Evolutionary conservation across 345 rosid genomes (phyloP), one percentile per base, ranked within the genome.

Genomic region (Eucalyptus tenuipes): DNA sequence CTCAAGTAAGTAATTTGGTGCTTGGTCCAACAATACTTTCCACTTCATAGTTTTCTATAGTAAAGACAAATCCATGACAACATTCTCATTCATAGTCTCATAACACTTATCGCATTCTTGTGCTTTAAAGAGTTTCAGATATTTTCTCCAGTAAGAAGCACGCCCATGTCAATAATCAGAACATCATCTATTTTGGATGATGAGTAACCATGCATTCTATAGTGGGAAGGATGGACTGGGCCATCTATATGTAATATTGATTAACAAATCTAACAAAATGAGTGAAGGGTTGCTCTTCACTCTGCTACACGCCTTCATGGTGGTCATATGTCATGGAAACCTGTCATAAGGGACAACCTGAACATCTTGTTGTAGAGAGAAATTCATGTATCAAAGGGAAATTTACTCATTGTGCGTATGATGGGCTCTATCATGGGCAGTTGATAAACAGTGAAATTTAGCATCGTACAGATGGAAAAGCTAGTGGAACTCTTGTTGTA

Each of bases 1-100:
- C 96, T 49, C 96, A 93, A 91, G 95, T 93, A 82, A 88, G 90
- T 90, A 57, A 57, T n/a, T 31, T 53, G 49, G 27, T 42, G 84
- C 64, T 87, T 81, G 4, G 40, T 61, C 40, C 45, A 64, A 18
- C 68, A 45, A 44, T 37, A 52, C 48, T 20, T 40, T 50, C 55
- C 59, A 55, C 82, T 75, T 75, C 27, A 11, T 20, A 75, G 82
- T 75, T 40, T 75, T 75, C 2, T 40, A 12, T 10, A 1, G 45
- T 75, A 75, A 75, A 18, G 27, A 75, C 45, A 75, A 75, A 75
- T 37, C 15, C 47, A 20, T 6, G 82, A 40, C 82, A 75, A 75
- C 15, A 4, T 37, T 75, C 82, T 75, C 82, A 47, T 75, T 2
- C 82, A 10, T 75, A 75, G 82, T 75, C 47, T 75, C 24, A 75